These are phyloP conservation scores for Colletotrichum australisinense DNA, from an alignment of 2,329 filamentous ascomycete species.

Conservation along the genomic window DNA sequence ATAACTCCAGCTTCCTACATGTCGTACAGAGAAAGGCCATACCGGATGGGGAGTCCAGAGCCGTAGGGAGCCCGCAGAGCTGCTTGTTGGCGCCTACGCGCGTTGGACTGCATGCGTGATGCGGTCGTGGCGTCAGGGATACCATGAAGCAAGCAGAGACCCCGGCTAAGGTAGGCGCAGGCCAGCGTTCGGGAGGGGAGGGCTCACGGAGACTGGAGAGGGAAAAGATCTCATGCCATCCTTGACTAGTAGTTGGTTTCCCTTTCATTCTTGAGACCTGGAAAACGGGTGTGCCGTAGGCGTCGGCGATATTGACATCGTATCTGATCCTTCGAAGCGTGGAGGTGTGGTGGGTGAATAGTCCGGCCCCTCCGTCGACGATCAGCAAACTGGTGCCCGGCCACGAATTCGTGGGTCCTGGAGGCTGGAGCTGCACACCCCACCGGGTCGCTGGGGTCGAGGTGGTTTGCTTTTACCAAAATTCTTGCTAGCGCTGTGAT, in stretches of 20 bases:
- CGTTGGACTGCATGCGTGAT: constrained; percentile 34
- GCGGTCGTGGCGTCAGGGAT: constrained; percentile 31
- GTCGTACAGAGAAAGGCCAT: constrained; percentile 2
- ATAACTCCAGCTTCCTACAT: background rate
- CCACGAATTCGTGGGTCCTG: constrained; percentile 27
- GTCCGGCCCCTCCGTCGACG: constrained; percentile 8
- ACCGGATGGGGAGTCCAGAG: background rate
- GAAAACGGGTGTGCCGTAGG: background rate
- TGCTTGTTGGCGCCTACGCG: constrained; percentile 36
- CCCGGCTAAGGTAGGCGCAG: background rate
- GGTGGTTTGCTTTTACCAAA: constrained; percentile 13
- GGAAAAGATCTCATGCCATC: background rate
- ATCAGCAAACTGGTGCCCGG: constrained; percentile 19
- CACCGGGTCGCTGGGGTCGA: constrained; percentile 14
- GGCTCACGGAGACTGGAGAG: background rate
- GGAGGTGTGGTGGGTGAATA: background rate
- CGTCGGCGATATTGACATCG: constrained; percentile 17
- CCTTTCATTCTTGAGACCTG: background rate
- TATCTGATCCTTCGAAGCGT: background rate
- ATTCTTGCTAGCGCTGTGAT: constrained; percentile 34
- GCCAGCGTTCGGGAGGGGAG: background rate
- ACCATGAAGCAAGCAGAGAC: background rate
- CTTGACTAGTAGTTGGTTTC: background rate
- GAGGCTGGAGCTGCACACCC: constrained; percentile 9
- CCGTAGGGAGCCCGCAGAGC: background rate